Conservation (phyloP, 352 stramenopile genomes). For the Pythium brachiatum region DNA sequence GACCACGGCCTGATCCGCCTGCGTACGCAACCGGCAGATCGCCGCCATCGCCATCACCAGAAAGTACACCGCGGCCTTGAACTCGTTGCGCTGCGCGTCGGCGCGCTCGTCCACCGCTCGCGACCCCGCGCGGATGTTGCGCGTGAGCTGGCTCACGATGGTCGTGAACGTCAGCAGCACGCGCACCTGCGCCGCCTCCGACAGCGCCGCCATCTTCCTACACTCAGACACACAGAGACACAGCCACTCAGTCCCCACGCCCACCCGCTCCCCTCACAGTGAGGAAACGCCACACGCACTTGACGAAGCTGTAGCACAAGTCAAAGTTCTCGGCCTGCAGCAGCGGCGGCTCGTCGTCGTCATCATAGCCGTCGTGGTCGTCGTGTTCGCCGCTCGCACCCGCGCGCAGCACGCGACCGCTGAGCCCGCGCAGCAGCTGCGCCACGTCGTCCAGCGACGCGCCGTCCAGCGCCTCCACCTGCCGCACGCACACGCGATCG, state of each 20-base stretch:
- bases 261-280: not conserved
- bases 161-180: slow-evolving; percentile 59
- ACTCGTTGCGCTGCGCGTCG: slow-evolving; percentile 35
- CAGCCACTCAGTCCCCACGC: not conserved
- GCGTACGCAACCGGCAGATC: slow-evolving; percentile 45
- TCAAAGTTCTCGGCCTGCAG: slow-evolving; percentile 64
- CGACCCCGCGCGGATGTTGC: slow-evolving; percentile 34
- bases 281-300: slow-evolving; percentile 24
- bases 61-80: slow-evolving; percentile 74
- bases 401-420: slow-evolving; percentile 47
- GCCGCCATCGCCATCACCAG: slow-evolving; percentile 57
- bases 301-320: slow-evolving; percentile 72
- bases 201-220: slow-evolving; percentile 49
- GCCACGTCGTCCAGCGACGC: slow-evolving; percentile 43
- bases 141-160: slow-evolving; percentile 60
- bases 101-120: slow-evolving; percentile 24
- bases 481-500: slow-evolving; percentile 64
- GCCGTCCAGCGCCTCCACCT: slow-evolving; percentile 56
- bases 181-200: slow-evolving; percentile 55
- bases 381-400: not conserved
- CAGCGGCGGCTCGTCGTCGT: slow-evolving; percentile 49
- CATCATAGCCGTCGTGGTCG: slow-evolving; percentile 18
- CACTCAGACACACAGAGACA: not conserved
- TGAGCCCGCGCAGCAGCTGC: slow-evolving; percentile 42
- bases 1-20: slow-evolving; percentile 62